Evolutionary conservation across 345 rosid genomes (phyloP).

Genomic region (Cardamine occulta): DNA sequence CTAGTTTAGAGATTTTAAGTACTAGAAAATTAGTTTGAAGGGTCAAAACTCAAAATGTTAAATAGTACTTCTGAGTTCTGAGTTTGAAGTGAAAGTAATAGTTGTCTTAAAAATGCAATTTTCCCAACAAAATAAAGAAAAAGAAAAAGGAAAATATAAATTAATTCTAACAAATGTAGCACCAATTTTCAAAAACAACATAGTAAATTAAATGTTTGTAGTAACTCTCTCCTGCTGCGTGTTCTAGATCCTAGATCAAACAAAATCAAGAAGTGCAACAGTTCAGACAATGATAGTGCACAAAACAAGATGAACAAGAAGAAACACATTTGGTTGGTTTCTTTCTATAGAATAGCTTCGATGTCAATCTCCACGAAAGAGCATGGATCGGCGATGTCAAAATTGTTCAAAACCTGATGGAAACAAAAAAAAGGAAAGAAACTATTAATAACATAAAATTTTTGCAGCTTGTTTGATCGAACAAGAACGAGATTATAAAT

Average conservation of each 20-base stretch:
- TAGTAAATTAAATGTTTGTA: neutral
- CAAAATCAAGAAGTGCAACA: neutral
- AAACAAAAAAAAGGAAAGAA: neutral
- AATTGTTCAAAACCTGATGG: constrained; percentile 73
- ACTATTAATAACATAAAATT: neutral
- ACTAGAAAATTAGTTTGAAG: too few species aligned
- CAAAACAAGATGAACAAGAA: neutral
- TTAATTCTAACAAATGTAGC: neutral
- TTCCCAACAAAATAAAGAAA: too few species aligned
- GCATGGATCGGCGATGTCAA: constrained; percentile 80
- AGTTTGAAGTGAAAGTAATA: too few species aligned
- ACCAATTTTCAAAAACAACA: neutral
- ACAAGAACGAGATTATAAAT: neutral
- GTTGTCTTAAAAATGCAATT: too few species aligned
- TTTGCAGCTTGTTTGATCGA: neutral
- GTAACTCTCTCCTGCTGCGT: neutral
- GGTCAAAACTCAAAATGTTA: too few species aligned
- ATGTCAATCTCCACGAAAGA: constrained; percentile 74
- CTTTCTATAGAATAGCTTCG: constrained; percentile 45
- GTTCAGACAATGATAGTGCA: neutral
- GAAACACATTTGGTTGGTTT: constrained; percentile 13
- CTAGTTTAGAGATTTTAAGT: too few species aligned
- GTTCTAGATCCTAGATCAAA: neutral
- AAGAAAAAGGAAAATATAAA: neutral
- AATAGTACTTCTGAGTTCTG: too few species aligned